Evolutionary conservation across 2,329 filamentous ascomycete species (phyloP).

Genomic region (Colletotrichum gigasporum): DNA sequence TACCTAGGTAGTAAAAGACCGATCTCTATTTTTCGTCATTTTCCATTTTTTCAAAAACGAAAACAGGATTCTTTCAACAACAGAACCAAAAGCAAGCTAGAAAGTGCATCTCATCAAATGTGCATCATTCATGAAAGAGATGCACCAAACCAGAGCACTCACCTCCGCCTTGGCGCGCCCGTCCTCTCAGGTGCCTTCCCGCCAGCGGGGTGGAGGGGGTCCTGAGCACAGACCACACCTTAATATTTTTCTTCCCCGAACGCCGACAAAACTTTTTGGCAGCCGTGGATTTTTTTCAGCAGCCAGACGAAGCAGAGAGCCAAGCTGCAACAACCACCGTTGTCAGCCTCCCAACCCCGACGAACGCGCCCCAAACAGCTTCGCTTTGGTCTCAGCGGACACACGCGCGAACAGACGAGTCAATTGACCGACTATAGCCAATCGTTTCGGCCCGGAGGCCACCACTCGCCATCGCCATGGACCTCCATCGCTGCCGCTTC

Average conservation of each 20-base stretch:
- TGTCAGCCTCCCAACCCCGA: slow-evolving; percentile 8
- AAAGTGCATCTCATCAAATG: too few relatives aligned
- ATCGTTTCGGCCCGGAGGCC: slow-evolving; percentile 15
- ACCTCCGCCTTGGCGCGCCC: slow-evolving; percentile 21
- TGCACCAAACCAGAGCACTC: too few relatives aligned
- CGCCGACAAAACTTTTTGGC: slow-evolving; percentile 37
- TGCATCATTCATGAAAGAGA: not conserved
- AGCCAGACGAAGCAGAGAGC: not conserved
- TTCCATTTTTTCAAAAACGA: too few relatives aligned
- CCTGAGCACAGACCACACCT: slow-evolving; percentile 42
- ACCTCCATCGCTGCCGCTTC: slow-evolving; percentile 97
- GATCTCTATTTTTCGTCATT: too few relatives aligned
- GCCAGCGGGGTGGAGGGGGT: slow-evolving; percentile 33
- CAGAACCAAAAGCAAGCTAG: too few relatives aligned
- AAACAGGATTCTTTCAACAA: too few relatives aligned
- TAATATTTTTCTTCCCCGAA: slow-evolving; percentile 34
- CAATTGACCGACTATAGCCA: slow-evolving; percentile 28
- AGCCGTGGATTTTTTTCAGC: slow-evolving; percentile 20
- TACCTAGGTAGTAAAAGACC: too few relatives aligned
- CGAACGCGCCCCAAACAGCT: not conserved
- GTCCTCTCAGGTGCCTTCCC: slow-evolving; percentile 22
- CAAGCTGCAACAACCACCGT: slow-evolving; percentile 8
- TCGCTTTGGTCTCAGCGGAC: too few relatives aligned
- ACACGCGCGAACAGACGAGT: too few relatives aligned
- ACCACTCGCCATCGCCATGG: slow-evolving; percentile 65